Evolutionary conservation across 1,284 basidiomycete species (phyloP).

Genomic region (Heterobasidion parviporum): DNA sequence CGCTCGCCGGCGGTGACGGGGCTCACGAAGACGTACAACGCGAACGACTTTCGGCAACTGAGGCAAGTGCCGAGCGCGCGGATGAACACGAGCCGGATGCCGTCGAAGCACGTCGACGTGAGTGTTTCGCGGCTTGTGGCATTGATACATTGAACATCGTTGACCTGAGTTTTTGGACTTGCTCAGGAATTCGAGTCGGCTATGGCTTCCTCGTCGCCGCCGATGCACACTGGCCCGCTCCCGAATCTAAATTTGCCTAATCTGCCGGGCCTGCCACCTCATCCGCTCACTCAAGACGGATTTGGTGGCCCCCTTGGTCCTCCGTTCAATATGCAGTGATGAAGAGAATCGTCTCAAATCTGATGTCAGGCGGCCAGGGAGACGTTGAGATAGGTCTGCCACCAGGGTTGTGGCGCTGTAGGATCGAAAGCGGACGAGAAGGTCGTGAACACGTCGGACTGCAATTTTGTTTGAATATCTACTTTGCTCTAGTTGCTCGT

Average conservation of each 20-base stretch:
- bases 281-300: neutral
- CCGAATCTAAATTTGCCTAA: neutral
- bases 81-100: slow-evolving; percentile 73
- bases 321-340: neutral
- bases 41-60: slow-evolving; percentile 71
- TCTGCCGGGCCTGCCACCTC: neutral
- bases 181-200: slow-evolving; percentile 11
- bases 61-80: slow-evolving; percentile 56
- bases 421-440: too few species aligned
- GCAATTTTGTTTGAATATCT: too few species aligned
- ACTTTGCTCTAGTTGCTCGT: too few species aligned
- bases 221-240: neutral
- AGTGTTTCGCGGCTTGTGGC: slow-evolving; percentile 20
- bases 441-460: too few species aligned
- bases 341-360: too few species aligned
- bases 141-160: too few species aligned
- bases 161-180: neutral
- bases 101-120: slow-evolving; percentile 74
- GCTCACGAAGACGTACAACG: slow-evolving; percentile 71
- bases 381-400: too few species aligned
- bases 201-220: neutral
- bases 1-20: slow-evolving; percentile 67
- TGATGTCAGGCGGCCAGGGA: too few species aligned
- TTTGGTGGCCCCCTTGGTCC: neutral
- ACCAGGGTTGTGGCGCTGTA: too few species aligned